phyloP scores from a whole-genome alignment of 225 moss, liverwort and hornwort species.

The Polytrichum commune region DNA sequence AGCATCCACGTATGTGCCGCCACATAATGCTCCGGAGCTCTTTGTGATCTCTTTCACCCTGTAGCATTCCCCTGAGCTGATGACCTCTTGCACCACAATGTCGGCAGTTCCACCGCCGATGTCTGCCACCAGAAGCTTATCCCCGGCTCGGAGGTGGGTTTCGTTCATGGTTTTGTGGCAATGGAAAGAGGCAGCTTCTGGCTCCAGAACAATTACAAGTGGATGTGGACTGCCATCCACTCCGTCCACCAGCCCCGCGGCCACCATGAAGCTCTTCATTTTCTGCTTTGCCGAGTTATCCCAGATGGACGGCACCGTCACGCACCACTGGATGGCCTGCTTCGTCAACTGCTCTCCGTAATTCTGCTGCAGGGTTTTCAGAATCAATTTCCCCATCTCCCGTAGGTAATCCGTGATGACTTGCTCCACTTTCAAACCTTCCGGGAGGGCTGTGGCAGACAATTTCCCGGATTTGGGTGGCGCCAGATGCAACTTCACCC shows the following conservation, averaged over 20 bases:
- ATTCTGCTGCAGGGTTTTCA: conserved; percentile 8
- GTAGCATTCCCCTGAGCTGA: conserved; percentile 3
- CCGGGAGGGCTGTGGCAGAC: conserved; percentile 22
- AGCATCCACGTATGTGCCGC: conserved; percentile 46
- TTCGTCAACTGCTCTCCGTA: conserved; percentile 19
- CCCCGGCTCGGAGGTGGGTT: conserved; percentile 23
- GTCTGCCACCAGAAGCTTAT: conserved; percentile 64
- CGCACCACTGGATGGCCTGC: conserved; percentile 57
- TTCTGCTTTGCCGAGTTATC: conserved; percentile 33
- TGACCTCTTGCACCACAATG: conserved; percentile 49
- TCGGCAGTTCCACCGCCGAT: conserved; percentile 56
- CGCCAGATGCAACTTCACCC: conserved; percentile 63
- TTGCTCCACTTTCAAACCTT: conserved; percentile 17
- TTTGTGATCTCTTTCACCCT: conserved; percentile 47
- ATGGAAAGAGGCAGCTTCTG: conserved; percentile 52
- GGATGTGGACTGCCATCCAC: conserved; percentile 33
- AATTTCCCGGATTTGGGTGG: conserved; percentile 9
- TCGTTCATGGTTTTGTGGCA: conserved; percentile 34
- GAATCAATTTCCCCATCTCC: conserved; percentile 25
- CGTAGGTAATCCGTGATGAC: conserved; percentile 55
- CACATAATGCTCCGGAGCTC: conserved; percentile 57
- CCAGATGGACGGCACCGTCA: conserved; percentile 60
- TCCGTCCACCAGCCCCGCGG: conserved; percentile 50
- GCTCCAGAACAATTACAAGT: conserved; percentile 55
- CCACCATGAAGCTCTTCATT: conserved; percentile 38